phyloP scores from a whole-genome alignment of 768 basidiomycete genomes.

The Naganishia kalamii region DNA sequence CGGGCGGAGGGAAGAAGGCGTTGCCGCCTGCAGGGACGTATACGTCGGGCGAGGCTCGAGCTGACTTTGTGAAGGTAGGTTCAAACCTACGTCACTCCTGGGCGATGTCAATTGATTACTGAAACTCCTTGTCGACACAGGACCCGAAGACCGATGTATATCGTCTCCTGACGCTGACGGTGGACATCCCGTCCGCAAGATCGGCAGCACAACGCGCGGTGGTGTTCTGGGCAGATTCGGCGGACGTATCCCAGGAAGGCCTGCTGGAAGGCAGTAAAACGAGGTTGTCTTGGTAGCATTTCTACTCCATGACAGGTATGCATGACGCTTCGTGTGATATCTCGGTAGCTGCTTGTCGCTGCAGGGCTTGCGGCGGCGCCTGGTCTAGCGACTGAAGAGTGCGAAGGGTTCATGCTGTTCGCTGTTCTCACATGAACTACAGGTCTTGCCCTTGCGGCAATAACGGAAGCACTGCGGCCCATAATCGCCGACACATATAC shows the following conservation, averaged over 20 bases:
- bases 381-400: no score
- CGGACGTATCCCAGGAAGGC: conserved; percentile 39
- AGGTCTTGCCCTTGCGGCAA: no score
- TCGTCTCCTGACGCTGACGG: conserved; percentile 38
- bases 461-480: no score
- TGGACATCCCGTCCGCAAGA: conserved; percentile 38
- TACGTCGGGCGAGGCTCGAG: conserved; percentile 41
- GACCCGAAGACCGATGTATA: conserved; percentile 38
- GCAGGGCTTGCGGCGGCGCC: no score
- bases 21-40: conserved; percentile 44
- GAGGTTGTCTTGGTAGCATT: conserved; percentile 2
- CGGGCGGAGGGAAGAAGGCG: conserved; percentile 20
- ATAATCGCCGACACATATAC: no score
- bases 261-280: conserved; percentile 30
- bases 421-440: no score
- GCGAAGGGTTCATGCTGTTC: no score
- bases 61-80: conserved; percentile 45
- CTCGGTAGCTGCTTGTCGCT: neutral
- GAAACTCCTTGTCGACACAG: conserved; percentile 12
- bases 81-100: neutral
- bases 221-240: conserved; percentile 32
- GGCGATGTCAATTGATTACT: neutral
- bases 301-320: neutral
- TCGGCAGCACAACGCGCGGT: conserved; percentile 31
- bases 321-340: neutral